These are phyloP conservation scores for Sherardia arvensis DNA, from an alignment of 257 asterid genomes.

Conservation along the genomic window DNA sequence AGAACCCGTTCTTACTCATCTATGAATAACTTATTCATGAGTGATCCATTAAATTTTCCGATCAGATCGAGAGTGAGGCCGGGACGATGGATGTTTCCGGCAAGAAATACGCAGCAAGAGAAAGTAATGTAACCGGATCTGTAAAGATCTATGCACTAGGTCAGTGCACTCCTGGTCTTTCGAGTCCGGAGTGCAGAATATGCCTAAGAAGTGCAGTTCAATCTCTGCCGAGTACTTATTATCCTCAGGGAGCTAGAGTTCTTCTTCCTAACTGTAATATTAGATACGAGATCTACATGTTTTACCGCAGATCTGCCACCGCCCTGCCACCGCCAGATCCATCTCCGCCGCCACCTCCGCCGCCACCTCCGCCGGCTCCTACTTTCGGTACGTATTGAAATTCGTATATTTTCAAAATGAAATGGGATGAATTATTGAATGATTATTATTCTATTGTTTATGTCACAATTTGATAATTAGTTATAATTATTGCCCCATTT, in stretches of 20 bases:
- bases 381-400: neutral
- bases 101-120: constrained; percentile 9
- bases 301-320: too few species aligned
- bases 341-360: too few species aligned
- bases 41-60: too few species aligned
- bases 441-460: too few species aligned
- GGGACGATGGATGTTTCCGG: neutral
- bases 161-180: constrained; percentile 23
- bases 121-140: neutral
- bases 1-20: too few species aligned
- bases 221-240: neutral
- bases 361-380: neutral
- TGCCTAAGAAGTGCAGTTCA: constrained; percentile 8
- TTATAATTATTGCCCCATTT: too few species aligned
- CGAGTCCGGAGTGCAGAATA: neutral
- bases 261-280: neutral
- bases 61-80: neutral
- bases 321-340: too few species aligned
- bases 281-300: neutral
- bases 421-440: too few species aligned
- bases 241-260: neutral
- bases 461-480: too few species aligned
- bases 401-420: too few species aligned
- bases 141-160: constrained; percentile 3
- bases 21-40: too few species aligned